phyloP scores from a whole-genome alignment of 176 grass and related monocot genomes.

The Hsuehochloa calcarea region DNA sequence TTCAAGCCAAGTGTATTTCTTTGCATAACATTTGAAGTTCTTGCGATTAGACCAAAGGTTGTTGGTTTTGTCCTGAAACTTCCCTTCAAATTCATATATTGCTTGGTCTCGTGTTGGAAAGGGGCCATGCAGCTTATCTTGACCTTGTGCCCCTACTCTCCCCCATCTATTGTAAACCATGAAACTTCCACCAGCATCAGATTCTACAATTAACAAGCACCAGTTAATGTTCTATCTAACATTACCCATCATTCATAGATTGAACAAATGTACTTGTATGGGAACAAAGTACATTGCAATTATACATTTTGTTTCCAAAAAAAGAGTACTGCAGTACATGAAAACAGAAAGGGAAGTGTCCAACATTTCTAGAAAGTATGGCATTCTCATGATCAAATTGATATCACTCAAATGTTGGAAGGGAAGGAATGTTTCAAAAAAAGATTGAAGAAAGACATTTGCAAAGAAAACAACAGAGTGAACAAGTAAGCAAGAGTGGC shows the following conservation, averaged over 20 bases:
- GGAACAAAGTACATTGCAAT: background rate
- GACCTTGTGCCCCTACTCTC: constrained; percentile 79
- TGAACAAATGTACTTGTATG: background rate
- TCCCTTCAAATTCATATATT: constrained; percentile 66
- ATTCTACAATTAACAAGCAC: constrained; percentile 55
- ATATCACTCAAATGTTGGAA: background rate
- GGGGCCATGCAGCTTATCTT: constrained; percentile 73
- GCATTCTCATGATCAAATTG: constrained; percentile 15
- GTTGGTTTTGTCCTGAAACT: constrained; percentile 80
- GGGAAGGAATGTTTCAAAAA: background rate
- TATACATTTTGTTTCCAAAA: background rate
- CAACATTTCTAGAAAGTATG: constrained; percentile 25
- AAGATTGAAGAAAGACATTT: background rate
- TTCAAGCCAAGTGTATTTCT: constrained; percentile 83
- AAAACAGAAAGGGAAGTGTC: background rate
- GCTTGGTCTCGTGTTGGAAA: constrained; percentile 51
- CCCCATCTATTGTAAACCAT: constrained; percentile 98
- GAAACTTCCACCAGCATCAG: constrained; percentile 69
- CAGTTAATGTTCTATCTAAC: constrained; percentile 11
- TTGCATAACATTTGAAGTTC: constrained; percentile 52
- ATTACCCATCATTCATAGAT: constrained; percentile 12
- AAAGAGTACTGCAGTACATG: background rate
- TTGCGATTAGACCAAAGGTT: constrained; percentile 70
- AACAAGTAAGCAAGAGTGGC: constrained; percentile 3
- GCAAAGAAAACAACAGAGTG: background rate